Percentiles rank a stretch among this genome's conserved stretches.
Evolutionary conservation across 345 rosid species (phyloP).

Genomic region (Hibiscus trionum): DNA sequence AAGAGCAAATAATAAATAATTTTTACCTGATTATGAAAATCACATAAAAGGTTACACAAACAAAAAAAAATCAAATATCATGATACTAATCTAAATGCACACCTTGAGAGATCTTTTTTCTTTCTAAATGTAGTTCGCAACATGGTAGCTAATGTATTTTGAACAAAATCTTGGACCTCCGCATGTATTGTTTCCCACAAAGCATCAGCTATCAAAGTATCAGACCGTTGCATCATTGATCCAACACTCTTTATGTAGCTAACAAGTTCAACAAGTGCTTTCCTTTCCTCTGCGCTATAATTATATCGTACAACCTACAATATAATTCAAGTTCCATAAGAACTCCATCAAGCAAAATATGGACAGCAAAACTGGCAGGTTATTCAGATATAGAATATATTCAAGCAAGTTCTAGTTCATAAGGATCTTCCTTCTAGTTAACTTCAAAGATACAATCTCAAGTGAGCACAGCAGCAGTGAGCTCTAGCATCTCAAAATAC

Average conservation of each 20-base stretch:
- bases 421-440: neutral
- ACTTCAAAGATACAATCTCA: slow-evolving; percentile 7
- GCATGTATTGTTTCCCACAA: slow-evolving; percentile 99
- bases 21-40: neutral
- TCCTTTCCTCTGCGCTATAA: slow-evolving; percentile 88
- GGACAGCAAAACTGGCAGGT: neutral
- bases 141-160: slow-evolving; percentile 91
- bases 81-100: slow-evolving; percentile 14
- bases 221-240: slow-evolving; percentile 86
- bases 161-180: slow-evolving; percentile 98
- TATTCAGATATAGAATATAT: neutral
- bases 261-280: slow-evolving; percentile 83
- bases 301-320: slow-evolving; percentile 87
- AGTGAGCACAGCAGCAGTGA: neutral
- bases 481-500: neutral
- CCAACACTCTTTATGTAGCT: slow-evolving; percentile 90
- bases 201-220: slow-evolving; percentile 92
- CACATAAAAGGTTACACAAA: neutral
- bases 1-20: neutral
- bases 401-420: slow-evolving; percentile 7
- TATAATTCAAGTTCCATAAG: slow-evolving; percentile 10
- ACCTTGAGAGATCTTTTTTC: slow-evolving; percentile 95
- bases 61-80: neutral
- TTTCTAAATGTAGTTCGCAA: slow-evolving; percentile 86
- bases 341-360: slow-evolving; percentile 17